These are phyloP conservation scores for Aspergillus quadrilineatus DNA, from an alignment of 2,329 filamentous ascomycete species.

Conservation along the genomic window DNA sequence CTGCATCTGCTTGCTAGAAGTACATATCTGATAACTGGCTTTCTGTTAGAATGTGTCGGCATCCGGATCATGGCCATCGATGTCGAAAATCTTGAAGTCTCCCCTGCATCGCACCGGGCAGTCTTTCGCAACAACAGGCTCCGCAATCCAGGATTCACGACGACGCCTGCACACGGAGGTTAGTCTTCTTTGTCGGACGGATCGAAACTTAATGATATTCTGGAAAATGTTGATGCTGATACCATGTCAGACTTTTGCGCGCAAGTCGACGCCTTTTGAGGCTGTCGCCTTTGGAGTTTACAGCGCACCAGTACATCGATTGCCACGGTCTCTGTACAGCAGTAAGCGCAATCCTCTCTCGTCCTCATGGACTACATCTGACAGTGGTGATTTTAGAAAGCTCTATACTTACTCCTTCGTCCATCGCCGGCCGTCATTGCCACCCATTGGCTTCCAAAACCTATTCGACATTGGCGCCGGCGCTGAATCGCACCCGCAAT, in stretches of 20 bases:
- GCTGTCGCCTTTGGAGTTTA: constrained; percentile 24
- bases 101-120: constrained; percentile 37
- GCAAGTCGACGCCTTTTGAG: constrained; percentile 24
- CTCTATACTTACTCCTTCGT: constrained; percentile 20
- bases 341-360: constrained; percentile 17
- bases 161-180: constrained; percentile 14
- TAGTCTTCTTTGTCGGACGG: neutral
- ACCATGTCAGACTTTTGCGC: constrained; percentile 12
- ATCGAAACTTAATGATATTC: neutral
- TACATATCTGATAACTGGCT: constrained; percentile 15
- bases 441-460: constrained; percentile 25
- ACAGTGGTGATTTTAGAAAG: constrained; percentile 14
- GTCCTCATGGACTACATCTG: neutral
- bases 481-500: constrained; percentile 26
- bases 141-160: constrained; percentile 14
- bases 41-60: constrained; percentile 46
- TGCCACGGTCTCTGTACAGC: constrained; percentile 19
- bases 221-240: constrained; percentile 5
- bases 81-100: constrained; percentile 40
- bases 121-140: constrained; percentile 19
- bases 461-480: constrained; percentile 35
- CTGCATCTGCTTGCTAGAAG: neutral
- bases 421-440: constrained; percentile 18
- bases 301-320: constrained; percentile 20
- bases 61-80: constrained; percentile 46